These are phyloP conservation scores for Cyclotella sp. DNA, from an alignment of 108 stramenopile species.

Conservation along the genomic window DNA sequence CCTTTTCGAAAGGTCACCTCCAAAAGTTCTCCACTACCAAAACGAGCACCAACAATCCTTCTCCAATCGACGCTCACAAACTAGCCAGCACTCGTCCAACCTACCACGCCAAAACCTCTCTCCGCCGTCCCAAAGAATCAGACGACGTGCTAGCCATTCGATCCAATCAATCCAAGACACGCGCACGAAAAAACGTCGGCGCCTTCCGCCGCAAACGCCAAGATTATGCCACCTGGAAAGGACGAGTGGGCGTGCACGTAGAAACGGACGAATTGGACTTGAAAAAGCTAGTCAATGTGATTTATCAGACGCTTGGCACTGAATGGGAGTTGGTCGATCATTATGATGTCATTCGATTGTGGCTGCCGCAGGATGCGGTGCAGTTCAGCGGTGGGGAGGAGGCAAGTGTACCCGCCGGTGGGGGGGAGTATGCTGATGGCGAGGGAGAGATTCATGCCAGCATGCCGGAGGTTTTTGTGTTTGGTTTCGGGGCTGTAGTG, in stretches of 20 bases:
- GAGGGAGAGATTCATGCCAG: constrained; percentile 45
- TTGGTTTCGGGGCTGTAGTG: constrained; percentile 55
- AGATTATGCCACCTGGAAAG: constrained; percentile 54
- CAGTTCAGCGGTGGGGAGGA: constrained; percentile 26
- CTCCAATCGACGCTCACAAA: neutral
- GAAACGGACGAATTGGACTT: constrained; percentile 53
- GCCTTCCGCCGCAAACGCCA: constrained; percentile 51
- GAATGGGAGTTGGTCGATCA: constrained; percentile 53
- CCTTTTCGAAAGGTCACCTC: constrained; percentile 29
- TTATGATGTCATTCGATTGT: constrained; percentile 56
- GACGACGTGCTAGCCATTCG: constrained; percentile 36
- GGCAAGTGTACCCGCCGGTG: constrained; percentile 23
- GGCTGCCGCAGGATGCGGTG: constrained; percentile 26
- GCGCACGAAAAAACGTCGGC: constrained; percentile 50
- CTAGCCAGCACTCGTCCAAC: neutral
- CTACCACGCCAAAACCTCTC: neutral
- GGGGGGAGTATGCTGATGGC: constrained; percentile 41
- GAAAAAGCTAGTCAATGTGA: constrained; percentile 42
- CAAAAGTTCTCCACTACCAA: constrained; percentile 9
- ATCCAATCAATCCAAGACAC: constrained; percentile 18
- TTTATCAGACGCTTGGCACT: constrained; percentile 38
- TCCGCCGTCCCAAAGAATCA: constrained; percentile 8
- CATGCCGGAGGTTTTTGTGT: constrained; percentile 60
- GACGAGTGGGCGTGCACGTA: constrained; percentile 54
- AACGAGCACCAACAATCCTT: neutral